These are phyloP conservation scores for Musa troglodytarum DNA, from an alignment of 176 grass and related monocot genomes.

Conservation along the genomic window DNA sequence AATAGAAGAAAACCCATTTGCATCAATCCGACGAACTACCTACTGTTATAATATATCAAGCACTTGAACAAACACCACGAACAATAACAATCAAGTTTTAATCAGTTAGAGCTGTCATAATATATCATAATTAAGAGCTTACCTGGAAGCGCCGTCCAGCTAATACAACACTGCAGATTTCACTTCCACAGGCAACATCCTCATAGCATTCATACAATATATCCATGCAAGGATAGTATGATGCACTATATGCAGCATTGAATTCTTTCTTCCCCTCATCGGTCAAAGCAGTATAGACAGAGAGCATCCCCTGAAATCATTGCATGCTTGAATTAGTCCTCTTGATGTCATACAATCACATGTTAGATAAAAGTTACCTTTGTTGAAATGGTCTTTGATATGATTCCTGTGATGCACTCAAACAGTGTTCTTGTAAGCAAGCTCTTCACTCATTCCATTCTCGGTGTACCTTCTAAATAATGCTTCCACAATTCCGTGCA, in stretches of 20 bases:
- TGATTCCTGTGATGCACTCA: slow-evolving; percentile 68
- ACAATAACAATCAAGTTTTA: neutral
- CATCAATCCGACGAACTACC: neutral
- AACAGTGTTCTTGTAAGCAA: slow-evolving; percentile 59
- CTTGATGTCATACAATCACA: neutral
- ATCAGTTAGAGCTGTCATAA: neutral
- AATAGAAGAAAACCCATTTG: no score
- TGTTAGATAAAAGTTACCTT: slow-evolving; percentile 24
- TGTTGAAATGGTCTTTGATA: slow-evolving; percentile 71
- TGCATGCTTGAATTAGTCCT: neutral
- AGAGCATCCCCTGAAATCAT: slow-evolving; percentile 49
- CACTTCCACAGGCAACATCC: slow-evolving; percentile 62
- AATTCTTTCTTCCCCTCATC: slow-evolving; percentile 70
- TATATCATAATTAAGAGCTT: slow-evolving; percentile 19
- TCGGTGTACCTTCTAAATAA: slow-evolving; percentile 70
- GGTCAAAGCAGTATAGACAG: slow-evolving; percentile 47
- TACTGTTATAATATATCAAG: neutral
- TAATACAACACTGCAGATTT: slow-evolving; percentile 71
- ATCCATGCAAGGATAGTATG: slow-evolving; percentile 73
- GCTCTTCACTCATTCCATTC: slow-evolving; percentile 58
- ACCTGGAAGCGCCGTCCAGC: slow-evolving; percentile 57
- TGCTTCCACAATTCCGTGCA: slow-evolving; percentile 58
- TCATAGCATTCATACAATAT: slow-evolving; percentile 68
- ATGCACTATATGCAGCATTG: slow-evolving; percentile 52
- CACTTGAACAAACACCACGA: neutral